Conservation (phyloP, 2,329 filamentous ascomycete genomes). For the Orbilia ellipsospora region DNA sequence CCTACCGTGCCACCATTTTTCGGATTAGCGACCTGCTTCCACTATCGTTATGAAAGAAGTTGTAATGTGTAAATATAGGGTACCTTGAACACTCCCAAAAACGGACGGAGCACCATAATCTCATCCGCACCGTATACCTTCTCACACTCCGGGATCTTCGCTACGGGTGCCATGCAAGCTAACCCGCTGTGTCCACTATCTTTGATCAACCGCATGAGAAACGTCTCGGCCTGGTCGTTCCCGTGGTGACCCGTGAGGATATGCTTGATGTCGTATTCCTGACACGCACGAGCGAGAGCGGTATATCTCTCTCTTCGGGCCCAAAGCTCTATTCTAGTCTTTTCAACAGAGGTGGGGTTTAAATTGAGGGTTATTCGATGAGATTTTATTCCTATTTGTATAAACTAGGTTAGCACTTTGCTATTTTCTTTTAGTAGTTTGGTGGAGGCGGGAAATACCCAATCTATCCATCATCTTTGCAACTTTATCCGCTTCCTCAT, state of each 20-base stretch:
- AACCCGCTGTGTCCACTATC: conserved; percentile 78
- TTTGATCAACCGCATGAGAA: conserved; percentile 79
- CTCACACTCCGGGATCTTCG: conserved; percentile 84
- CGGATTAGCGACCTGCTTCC: conserved; percentile 70
- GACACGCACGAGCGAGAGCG: conserved; percentile 19
- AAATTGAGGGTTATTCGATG: conserved; percentile 1
- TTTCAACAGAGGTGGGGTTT: not conserved
- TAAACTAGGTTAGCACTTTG: not conserved
- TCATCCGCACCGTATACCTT: conserved; percentile 77
- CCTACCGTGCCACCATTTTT: conserved; percentile 73
- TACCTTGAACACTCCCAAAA: conserved; percentile 57
- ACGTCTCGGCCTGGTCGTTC: conserved; percentile 91
- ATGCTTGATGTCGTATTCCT: conserved; percentile 14
- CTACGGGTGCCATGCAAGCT: conserved; percentile 73
- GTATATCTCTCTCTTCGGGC: conserved; percentile 30
- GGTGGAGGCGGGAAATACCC: conserved; percentile 9
- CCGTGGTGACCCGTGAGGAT: conserved; percentile 75
- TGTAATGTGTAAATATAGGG: not conserved
- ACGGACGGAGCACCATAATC: conserved; percentile 53
- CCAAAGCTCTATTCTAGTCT: conserved; percentile 5
- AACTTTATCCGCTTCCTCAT: conserved; percentile 68
- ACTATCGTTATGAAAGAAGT: not conserved
- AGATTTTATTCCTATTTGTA: conserved; percentile 2
- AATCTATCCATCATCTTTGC: conserved; percentile 58
- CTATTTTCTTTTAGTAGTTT: not conserved